phyloP scores from a whole-genome alignment of 495 filamentous ascomycete species.

The Aspergillus funiculosus region DNA sequence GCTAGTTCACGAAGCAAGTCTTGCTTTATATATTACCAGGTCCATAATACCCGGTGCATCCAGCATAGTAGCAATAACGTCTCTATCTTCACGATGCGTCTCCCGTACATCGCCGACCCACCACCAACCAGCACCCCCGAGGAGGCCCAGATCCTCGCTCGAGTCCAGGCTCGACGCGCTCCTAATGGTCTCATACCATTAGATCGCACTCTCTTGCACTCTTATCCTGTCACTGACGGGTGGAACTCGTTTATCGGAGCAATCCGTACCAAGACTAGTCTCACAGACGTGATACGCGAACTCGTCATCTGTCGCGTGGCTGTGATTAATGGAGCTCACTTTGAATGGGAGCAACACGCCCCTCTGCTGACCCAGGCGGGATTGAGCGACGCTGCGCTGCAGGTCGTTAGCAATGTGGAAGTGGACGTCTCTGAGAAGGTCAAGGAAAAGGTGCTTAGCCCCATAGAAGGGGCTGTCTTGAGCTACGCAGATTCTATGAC shows the following conservation, averaged over 20 bases:
- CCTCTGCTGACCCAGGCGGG: constrained; percentile 53
- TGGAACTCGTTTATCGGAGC: constrained; percentile 78
- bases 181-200: constrained; percentile 61
- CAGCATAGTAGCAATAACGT: too few species aligned
- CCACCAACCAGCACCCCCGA: constrained; percentile 42
- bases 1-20: too few species aligned
- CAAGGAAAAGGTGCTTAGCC: constrained; percentile 37
- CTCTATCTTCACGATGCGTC: constrained; percentile 52
- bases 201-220: constrained; percentile 69
- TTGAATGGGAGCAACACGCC: constrained; percentile 74
- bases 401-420: constrained; percentile 32
- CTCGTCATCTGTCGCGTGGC: constrained; percentile 71
- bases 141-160: constrained; percentile 51
- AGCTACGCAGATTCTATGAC: constrained; percentile 75
- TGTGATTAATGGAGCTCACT: constrained; percentile 64
- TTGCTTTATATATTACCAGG: too few species aligned
- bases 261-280: constrained; percentile 58
- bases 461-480: constrained; percentile 58
- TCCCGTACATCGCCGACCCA: constrained; percentile 60
- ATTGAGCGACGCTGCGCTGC: constrained; percentile 45
- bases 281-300: constrained; percentile 59
- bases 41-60: too few species aligned
- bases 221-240: constrained; percentile 64
- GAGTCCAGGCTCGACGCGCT: constrained; percentile 57
- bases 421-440: constrained; percentile 16